Conservation (phyloP, 192 early-diverging fungal species). For the Coemansia brasiliensis region DNA sequence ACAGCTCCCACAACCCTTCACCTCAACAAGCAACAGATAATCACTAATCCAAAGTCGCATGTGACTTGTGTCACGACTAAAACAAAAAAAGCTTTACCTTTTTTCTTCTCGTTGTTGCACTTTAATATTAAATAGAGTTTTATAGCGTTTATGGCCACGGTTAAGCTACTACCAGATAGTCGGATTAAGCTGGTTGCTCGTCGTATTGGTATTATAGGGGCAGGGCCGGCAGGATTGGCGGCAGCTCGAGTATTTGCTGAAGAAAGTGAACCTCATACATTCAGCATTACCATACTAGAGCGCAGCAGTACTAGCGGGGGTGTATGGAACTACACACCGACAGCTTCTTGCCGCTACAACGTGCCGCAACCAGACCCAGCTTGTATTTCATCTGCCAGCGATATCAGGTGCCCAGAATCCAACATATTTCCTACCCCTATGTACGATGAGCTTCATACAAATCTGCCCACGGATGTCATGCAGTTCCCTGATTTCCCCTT, state of each 20-base stretch:
- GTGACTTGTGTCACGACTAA: too few relatives aligned
- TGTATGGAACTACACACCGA: conserved; percentile 57
- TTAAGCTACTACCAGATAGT: too few relatives aligned
- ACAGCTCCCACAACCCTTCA: too few relatives aligned
- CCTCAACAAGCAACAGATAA: too few relatives aligned
- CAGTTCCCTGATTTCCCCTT: conserved; percentile 51
- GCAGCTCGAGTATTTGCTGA: conserved; percentile 28
- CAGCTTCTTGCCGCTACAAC: conserved; percentile 28
- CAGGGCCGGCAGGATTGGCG: conserved; percentile 34
- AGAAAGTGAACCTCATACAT: not conserved
- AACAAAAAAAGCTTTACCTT: too few relatives aligned
- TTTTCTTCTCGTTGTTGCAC: too few relatives aligned
- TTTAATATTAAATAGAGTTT: too few relatives aligned
- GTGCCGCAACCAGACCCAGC: conserved; percentile 20
- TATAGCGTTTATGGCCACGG: too few relatives aligned
- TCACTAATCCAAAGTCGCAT: too few relatives aligned
- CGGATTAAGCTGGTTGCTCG: conserved; percentile 9
- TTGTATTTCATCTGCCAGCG: conserved; percentile 1
- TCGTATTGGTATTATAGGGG: conserved; percentile 32
- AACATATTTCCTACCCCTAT: conserved; percentile 35
- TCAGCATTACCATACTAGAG: conserved; percentile 50
- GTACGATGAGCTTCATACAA: conserved; percentile 55
- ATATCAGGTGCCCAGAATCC: conserved; percentile 12
- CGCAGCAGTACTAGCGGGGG: conserved; percentile 54
- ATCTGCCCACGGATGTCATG: conserved; percentile 59